These are phyloP conservation scores for Microsporum ferrugineum DNA, from an alignment of 2,329 filamentous ascomycete species.

Conservation along the genomic window DNA sequence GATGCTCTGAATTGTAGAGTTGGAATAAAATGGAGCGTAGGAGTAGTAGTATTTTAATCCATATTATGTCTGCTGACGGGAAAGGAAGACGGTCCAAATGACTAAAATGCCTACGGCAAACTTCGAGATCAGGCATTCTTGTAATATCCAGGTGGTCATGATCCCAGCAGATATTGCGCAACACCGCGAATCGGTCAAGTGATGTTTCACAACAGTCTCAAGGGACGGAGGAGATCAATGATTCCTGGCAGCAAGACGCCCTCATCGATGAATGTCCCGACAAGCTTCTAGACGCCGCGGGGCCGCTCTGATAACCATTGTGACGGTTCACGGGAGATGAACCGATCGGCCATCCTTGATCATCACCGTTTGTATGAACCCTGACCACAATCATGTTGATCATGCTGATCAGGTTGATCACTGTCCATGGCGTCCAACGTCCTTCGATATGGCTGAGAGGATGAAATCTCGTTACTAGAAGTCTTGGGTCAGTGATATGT, in stretches of 20 bases:
- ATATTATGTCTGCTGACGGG: background rate
- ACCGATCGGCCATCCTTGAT: background rate
- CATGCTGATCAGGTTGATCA: slow-evolving; percentile 2
- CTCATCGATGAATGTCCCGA: background rate
- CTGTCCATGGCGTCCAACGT: background rate
- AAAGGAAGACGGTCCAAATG: background rate
- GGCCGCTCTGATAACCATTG: background rate
- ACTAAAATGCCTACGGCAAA: no score
- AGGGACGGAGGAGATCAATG: background rate
- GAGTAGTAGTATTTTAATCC: no score
- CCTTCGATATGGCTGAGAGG: background rate
- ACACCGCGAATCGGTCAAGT: no score
- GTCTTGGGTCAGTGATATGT: background rate
- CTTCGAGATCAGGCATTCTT: background rate
- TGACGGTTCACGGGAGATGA: background rate
- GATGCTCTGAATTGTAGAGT: no score
- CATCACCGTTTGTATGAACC: background rate
- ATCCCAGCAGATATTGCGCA: background rate
- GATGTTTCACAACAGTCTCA: background rate
- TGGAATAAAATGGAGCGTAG: no score
- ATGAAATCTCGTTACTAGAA: background rate
- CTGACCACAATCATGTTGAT: background rate
- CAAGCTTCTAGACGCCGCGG: background rate
- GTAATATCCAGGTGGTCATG: background rate
- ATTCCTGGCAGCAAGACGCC: background rate